Evolutionary conservation across 768 basidiomycete species (phyloP).

Genomic region (Amanita brunnescens): DNA sequence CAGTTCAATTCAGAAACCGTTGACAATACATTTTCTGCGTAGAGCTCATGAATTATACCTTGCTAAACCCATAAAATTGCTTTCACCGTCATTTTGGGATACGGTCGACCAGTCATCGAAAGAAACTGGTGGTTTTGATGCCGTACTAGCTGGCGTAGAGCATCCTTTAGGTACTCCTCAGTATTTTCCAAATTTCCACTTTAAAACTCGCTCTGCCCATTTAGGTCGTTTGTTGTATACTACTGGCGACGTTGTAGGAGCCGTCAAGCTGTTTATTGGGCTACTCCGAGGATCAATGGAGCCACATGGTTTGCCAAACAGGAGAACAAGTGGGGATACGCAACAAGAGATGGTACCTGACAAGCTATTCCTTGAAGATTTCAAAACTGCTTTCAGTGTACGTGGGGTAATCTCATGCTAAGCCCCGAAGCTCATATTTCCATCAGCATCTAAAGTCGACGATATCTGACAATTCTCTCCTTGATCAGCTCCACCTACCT

Average conservation of each 20-base stretch:
- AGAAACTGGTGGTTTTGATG: slow-evolving; percentile 42
- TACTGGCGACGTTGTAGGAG: slow-evolving; percentile 72
- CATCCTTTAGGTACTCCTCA: slow-evolving; percentile 57
- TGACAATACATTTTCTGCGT: slow-evolving; percentile 76
- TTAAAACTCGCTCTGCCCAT: background rate
- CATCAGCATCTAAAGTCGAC: slow-evolving; percentile 65
- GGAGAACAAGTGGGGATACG: background rate
- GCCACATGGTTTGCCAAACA: slow-evolving; percentile 2
- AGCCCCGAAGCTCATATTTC: background rate
- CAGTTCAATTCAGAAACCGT: slow-evolving; percentile 52
- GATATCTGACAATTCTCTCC: slow-evolving; percentile 32
- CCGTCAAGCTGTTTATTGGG: slow-evolving; percentile 70
- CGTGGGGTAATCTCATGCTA: slow-evolving; percentile 12
- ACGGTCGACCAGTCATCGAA: slow-evolving; percentile 44
- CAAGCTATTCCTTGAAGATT: slow-evolving; percentile 78
- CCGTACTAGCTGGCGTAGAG: slow-evolving; percentile 64
- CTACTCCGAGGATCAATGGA: slow-evolving; percentile 46
- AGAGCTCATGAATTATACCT: slow-evolving; percentile 60
- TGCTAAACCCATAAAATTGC: slow-evolving; percentile 37
- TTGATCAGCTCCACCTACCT: slow-evolving; percentile 49
- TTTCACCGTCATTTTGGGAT: slow-evolving; percentile 80
- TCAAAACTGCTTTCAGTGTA: slow-evolving; percentile 79
- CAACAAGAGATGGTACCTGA: slow-evolving; percentile 35
- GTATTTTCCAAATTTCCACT: background rate
- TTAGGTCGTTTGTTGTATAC: slow-evolving; percentile 83